phyloP scores from a whole-genome alignment of 2,329 filamentous ascomycete species.

The Colletotrichum godetiae region DNA sequence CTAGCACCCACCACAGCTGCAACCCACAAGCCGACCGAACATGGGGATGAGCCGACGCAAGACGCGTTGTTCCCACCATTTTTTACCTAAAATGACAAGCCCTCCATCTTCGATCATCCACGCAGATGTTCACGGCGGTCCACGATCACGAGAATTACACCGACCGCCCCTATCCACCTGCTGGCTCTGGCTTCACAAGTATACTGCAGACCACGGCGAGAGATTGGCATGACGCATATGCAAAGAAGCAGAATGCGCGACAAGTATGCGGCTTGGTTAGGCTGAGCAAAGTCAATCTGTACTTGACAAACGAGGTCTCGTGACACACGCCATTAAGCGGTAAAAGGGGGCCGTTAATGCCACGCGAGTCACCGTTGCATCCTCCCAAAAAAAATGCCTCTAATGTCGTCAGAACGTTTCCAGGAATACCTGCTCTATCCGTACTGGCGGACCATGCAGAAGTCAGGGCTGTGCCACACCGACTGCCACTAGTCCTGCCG shows the following conservation, averaged over 20 bases:
- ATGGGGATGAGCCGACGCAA: slow-evolving; percentile 14
- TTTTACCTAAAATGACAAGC: slow-evolving; percentile 1
- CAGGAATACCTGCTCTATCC: neutral
- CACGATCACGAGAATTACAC: neutral
- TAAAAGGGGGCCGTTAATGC: neutral
- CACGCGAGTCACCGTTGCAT: neutral
- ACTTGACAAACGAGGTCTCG: neutral
- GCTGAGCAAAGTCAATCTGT: neutral
- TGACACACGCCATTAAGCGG: slow-evolving; percentile 1
- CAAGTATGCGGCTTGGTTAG: neutral
- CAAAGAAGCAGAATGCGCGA: neutral
- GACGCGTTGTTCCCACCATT: slow-evolving; percentile 16
- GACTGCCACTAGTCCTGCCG: slow-evolving; percentile 21
- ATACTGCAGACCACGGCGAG: neutral
- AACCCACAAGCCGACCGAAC: slow-evolving; percentile 23
- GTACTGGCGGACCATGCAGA: neutral
- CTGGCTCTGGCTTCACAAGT: neutral
- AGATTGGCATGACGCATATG: neutral
- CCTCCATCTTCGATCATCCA: neutral
- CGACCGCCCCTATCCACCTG: neutral
- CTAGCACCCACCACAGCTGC: neutral
- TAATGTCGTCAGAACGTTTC: neutral
- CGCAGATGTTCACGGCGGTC: neutral
- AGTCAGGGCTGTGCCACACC: slow-evolving; percentile 29
- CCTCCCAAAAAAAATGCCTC: neutral